Evolutionary conservation across 78 protist genomes (phyloP), one percentile per base, ranked within the genome.

Genomic region (slime mould (Dictyostelium discoideum)): DNA sequence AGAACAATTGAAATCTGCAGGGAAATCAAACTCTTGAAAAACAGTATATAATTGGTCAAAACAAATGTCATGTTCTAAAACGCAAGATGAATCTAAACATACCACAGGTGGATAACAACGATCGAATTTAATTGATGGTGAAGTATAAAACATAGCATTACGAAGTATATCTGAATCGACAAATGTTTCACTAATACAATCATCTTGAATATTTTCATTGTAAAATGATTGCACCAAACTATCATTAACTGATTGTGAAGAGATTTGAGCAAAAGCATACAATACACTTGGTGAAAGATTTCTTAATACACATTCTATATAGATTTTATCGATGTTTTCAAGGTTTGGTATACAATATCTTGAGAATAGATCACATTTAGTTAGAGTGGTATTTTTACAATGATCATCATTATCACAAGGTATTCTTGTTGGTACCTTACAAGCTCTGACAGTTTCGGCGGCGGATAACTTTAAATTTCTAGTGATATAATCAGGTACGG

Each of bases 41-140:
- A 9, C 24, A 0, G 81, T 74, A 37, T 37, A 74, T 11, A 3
- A 69, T 22, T 24, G n/a, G n/a, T 90, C 95, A 73, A 48, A 90
- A 48, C 95, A 90, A 14, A 90, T 63, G 3, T 90, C 95, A n/a
- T 90, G 95, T 22, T 20, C 84, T 5, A 42, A 42, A 3, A 39
- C 63, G 54, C 95, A 90, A 29, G 95, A 40, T 32, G 29, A 11
- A 39, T 90, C 95, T 16, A 90, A 24, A 48, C 95, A 90, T n/a
- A 6, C 5, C 8, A 7, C 11, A 6, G 65, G 37, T 74, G 81
- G 81, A n/a, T 79, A 79, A 44, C 84, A 79, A n/a, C 84, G n/a
- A 7, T 13, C 60, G 11, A 1, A 13, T 29, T 5, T 13, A 74
- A 74, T 37, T 0, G 24, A 29, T 13, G 40, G 40, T 2, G 81